Evolutionary conservation across 1,139 yeast species (phyloP).

Genomic region (Pichia sp.): DNA sequence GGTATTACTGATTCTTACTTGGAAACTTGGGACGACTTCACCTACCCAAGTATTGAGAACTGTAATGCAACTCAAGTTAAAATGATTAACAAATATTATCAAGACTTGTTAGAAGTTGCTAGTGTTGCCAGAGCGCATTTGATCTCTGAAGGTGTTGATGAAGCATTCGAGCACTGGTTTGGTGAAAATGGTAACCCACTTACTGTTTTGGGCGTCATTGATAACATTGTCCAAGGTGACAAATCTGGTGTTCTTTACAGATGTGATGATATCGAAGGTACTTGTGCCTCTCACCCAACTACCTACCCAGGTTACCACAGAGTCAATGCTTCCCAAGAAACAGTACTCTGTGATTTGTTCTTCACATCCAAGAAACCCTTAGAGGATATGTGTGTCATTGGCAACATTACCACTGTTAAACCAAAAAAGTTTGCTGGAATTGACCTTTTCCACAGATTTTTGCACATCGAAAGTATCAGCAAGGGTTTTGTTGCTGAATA

Average conservation of each 20-base stretch:
- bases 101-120: conserved; percentile 29
- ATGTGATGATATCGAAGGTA: conserved; percentile 23
- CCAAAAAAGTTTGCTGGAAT: conserved; percentile 29
- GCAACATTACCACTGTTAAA: conserved; percentile 23
- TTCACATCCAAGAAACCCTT: conserved; percentile 28
- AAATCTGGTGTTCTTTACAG: conserved; percentile 19
- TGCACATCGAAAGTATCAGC: conserved; percentile 27
- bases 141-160: conserved; percentile 28
- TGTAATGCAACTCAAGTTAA: conserved; percentile 20
- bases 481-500: conserved; percentile 30
- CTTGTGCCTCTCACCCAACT: conserved; percentile 18
- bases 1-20: conserved; percentile 7
- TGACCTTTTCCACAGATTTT: conserved; percentile 32
- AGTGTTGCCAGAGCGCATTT: conserved; percentile 30
- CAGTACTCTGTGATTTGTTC: conserved; percentile 34
- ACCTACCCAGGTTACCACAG: conserved; percentile 20
- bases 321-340: conserved; percentile 16
- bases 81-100: conserved; percentile 18
- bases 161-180: conserved; percentile 29
- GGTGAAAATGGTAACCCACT: conserved; percentile 20
- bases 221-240: conserved; percentile 18
- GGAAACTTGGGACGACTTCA: conserved; percentile 11
- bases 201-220: conserved; percentile 20
- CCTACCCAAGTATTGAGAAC: conserved; percentile 14
- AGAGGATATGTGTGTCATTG: conserved; percentile 29